phyloP scores from a whole-genome alignment of 2,329 filamentous ascomycete genomes.

The Exophiala dermatitidis region DNA sequence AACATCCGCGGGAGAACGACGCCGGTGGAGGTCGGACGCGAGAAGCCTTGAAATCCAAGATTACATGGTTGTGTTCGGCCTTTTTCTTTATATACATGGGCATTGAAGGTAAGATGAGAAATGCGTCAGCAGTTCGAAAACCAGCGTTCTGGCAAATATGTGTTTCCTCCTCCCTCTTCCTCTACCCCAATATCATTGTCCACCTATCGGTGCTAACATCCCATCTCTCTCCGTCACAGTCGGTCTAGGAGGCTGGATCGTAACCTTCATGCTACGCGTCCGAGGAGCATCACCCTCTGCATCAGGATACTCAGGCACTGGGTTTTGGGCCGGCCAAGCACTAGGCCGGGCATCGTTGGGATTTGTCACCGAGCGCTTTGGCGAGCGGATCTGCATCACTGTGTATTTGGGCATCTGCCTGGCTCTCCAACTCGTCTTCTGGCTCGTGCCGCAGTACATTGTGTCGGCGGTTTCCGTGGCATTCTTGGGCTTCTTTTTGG shows the following conservation, averaged over 20 bases:
- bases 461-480: slow-evolving; percentile 64
- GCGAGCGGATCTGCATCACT: slow-evolving; percentile 58
- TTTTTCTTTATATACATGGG: slow-evolving; percentile 71
- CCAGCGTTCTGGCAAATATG: no score
- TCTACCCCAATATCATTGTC: neutral
- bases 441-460: slow-evolving; percentile 66
- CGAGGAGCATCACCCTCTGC: slow-evolving; percentile 62
- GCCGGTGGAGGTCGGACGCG: slow-evolving; percentile 34
- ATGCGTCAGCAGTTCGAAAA: neutral
- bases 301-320: slow-evolving; percentile 67
- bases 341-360: slow-evolving; percentile 63
- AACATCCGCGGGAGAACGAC: slow-evolving; percentile 33
- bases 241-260: slow-evolving; percentile 62
- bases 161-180: neutral
- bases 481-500: slow-evolving; percentile 68
- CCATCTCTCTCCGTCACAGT: slow-evolving; percentile 3
- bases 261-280: slow-evolving; percentile 72
- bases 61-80: slow-evolving; percentile 64
- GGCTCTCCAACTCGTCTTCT: slow-evolving; percentile 64
- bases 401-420: slow-evolving; percentile 57
- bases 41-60: slow-evolving; percentile 29
- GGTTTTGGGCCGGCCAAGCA: slow-evolving; percentile 68
- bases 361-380: slow-evolving; percentile 60
- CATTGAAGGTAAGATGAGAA: slow-evolving; percentile 52
- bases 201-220: neutral